A percentile compares a stretch with the other conserved stretches of the same genome.
Conservation (phyloP, 2,329 filamentous ascomycete species). For the Cadophora malorum region DNA sequence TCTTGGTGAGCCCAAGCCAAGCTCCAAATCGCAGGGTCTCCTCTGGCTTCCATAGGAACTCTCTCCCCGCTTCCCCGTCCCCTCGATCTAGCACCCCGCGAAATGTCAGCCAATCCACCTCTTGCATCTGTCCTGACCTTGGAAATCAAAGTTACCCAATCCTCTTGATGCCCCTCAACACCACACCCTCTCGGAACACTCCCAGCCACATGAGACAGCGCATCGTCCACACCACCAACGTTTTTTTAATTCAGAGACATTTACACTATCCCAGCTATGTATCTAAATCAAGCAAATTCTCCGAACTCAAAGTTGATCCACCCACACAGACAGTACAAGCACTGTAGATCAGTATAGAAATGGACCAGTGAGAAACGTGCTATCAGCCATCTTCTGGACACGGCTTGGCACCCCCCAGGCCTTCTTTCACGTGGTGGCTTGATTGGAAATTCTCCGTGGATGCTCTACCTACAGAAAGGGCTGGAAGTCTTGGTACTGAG, state of each 20-base stretch:
- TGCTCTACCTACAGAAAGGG: no score
- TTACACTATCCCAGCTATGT: neutral
- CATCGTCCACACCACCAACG: neutral
- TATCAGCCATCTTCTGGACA: neutral
- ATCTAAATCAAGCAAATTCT: neutral
- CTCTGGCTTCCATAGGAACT: neutral
- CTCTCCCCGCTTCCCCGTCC: conserved; percentile 9
- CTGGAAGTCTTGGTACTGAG: neutral
- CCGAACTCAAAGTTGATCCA: neutral
- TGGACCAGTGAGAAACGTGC: neutral
- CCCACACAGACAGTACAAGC: neutral
- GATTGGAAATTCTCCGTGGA: neutral
- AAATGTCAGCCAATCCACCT: neutral
- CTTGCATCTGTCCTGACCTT: neutral
- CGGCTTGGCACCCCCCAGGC: neutral
- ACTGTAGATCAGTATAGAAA: neutral
- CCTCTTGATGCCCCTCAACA: neutral
- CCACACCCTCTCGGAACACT: neutral
- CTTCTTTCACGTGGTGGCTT: neutral
- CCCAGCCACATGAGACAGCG: neutral
- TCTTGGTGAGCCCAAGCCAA: neutral
- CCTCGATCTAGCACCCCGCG: neutral
- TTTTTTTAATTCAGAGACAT: neutral
- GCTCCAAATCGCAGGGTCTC: neutral
- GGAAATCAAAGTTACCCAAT: neutral